phyloP scores from a whole-genome alignment of 2,329 filamentous ascomycete species.

The Ophiostoma montium region DNA sequence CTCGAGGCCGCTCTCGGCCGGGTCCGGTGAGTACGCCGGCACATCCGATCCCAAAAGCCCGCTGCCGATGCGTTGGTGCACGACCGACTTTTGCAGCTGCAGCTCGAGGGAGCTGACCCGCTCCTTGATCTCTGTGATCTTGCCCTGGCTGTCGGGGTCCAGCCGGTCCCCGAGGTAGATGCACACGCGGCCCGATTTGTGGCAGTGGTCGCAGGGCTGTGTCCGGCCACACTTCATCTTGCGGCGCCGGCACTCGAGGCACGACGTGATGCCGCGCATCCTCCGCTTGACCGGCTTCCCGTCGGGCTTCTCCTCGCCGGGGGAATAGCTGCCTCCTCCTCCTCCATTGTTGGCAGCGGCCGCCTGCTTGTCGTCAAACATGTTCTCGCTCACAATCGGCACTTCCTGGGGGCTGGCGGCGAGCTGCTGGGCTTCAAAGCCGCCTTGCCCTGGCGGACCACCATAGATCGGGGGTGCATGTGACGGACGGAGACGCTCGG shows the following conservation, averaged over 20 bases:
- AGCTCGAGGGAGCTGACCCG: slow-evolving; percentile 60
- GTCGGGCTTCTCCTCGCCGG: not conserved
- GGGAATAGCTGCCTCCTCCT: not conserved
- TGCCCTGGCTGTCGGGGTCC: slow-evolving; percentile 55
- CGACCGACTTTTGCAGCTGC: slow-evolving; percentile 47
- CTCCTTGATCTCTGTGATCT: slow-evolving; percentile 64
- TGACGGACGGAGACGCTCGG: slow-evolving; percentile 1
- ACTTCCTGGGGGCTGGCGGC: slow-evolving; percentile 7
- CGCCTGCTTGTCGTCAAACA: slow-evolving; percentile 6
- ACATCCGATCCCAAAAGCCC: slow-evolving; percentile 5
- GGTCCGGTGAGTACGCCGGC: slow-evolving; percentile 24
- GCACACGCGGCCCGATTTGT: slow-evolving; percentile 38
- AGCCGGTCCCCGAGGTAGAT: slow-evolving; percentile 52
- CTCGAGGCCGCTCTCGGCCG: slow-evolving; percentile 26
- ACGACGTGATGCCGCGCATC: slow-evolving; percentile 54
- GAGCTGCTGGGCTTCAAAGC: not conserved
- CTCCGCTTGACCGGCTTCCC: slow-evolving; percentile 38
- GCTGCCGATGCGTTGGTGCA: slow-evolving; percentile 5
- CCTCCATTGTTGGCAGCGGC: not conserved
- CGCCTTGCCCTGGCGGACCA: not conserved
- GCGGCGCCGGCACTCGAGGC: slow-evolving; percentile 56
- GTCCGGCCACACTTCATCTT: slow-evolving; percentile 69
- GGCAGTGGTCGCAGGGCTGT: slow-evolving; percentile 56
- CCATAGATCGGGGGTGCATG: not conserved
- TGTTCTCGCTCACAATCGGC: slow-evolving; percentile 6